phyloP scores from a whole-genome alignment of 495 filamentous ascomycete species.

The Aspergillus egyptiacus region DNA sequence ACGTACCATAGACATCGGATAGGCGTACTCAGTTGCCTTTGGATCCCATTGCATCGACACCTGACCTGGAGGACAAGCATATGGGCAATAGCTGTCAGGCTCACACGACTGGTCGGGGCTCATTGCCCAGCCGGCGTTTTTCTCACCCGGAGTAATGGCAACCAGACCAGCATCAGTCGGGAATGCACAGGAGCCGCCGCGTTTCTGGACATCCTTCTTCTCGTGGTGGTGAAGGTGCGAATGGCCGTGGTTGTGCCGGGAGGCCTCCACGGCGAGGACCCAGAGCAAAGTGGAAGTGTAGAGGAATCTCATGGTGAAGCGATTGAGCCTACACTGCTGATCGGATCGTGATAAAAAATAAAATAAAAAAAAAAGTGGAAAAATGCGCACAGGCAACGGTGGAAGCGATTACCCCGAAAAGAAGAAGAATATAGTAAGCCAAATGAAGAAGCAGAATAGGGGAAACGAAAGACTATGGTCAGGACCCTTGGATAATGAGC shows the following conservation, averaged over 20 bases:
- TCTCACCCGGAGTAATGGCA: conserved; percentile 53
- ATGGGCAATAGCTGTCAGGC: conserved; percentile 68
- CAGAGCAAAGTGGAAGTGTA: conserved; percentile 43
- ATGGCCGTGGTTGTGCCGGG: conserved; percentile 32
- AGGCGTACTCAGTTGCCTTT: conserved; percentile 58
- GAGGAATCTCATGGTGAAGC: conserved; percentile 33
- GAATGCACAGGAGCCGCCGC: conserved; percentile 55
- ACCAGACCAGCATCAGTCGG: conserved; percentile 64
- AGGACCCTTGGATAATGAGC: conserved; percentile 19
- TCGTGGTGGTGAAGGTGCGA: conserved; percentile 16
- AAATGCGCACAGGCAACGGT: not conserved
- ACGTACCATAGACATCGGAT: conserved; percentile 70
- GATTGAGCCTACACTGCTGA: conserved; percentile 6
- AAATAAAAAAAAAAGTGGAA: conserved; percentile 22
- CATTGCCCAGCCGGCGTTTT: conserved; percentile 80
- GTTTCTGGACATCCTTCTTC: conserved; percentile 27
- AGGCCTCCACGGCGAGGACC: conserved; percentile 49
- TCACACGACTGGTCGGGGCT: conserved; percentile 67
- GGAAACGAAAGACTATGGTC: conserved; percentile 18
- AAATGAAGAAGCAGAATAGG: conserved; percentile 4
- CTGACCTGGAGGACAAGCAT: conserved; percentile 70
- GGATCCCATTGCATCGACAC: conserved; percentile 79
- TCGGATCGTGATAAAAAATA: too few relatives aligned
- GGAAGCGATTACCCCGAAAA: conserved; percentile 2
- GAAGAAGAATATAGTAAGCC: not conserved